Conservation (phyloP, 306 rosid species). For the Cucurbita pepo region DNA sequence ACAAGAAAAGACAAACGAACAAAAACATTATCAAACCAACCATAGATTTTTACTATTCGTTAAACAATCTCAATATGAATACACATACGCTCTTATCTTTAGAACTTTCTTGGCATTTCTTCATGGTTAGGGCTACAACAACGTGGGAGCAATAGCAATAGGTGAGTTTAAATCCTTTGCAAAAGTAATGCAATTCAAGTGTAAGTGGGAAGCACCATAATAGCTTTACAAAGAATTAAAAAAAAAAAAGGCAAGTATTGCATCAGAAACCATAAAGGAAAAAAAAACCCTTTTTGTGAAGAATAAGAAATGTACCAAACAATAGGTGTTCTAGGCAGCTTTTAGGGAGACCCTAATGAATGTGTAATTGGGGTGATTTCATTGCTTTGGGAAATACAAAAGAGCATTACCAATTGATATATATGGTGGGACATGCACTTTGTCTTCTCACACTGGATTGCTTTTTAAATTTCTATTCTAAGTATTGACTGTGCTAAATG, state of each 20-base stretch:
- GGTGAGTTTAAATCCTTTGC: no score
- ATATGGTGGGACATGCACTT: not conserved
- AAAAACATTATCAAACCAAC: not conserved
- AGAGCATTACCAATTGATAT: not conserved
- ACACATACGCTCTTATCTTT: not conserved
- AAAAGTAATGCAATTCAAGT: no score
- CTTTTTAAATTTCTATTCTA: no score
- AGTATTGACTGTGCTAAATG: not conserved
- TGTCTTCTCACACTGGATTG: not conserved
- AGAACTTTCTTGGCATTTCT: not conserved
- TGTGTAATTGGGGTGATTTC: not conserved
- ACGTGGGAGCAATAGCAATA: no score
- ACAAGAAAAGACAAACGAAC: not conserved
- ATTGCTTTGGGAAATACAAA: no score
- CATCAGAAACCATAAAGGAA: not conserved
- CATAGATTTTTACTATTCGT: no score
- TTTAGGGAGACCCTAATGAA: no score
- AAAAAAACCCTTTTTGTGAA: no score
- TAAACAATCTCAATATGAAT: not conserved
- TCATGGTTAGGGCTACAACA: not conserved
- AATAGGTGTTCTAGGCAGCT: not conserved
- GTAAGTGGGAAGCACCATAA: not conserved
- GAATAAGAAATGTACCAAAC: not conserved
- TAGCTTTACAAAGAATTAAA: not conserved
- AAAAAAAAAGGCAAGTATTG: not conserved